Conservation (phyloP, 352 stramenopile species). For the Globisporangium recalcitrans region DNA sequence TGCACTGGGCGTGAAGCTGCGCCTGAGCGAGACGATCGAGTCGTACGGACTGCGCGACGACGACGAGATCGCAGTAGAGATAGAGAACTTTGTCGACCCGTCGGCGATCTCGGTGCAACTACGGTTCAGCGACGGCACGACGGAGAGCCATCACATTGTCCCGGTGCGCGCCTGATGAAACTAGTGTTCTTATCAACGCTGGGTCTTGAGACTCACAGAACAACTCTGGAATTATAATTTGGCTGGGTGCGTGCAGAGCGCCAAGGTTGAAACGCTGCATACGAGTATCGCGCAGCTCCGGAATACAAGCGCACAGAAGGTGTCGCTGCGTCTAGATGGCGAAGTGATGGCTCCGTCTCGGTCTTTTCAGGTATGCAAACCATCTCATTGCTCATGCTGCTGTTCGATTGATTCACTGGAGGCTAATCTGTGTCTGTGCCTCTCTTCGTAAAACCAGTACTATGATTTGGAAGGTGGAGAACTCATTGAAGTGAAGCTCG, state of each 20-base stretch:
- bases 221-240: neutral
- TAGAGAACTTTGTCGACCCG: slow-evolving; percentile 32
- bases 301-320: slow-evolving; percentile 15
- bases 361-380: slow-evolving; percentile 39
- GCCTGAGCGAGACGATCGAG: slow-evolving; percentile 38
- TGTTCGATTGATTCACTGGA: neutral
- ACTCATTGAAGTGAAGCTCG: slow-evolving; percentile 56
- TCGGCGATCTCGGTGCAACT: slow-evolving; percentile 36
- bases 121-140: slow-evolving; percentile 35
- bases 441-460: slow-evolving; percentile 21
- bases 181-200: neutral
- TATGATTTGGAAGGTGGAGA: slow-evolving; percentile 71
- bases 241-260: slow-evolving; percentile 23
- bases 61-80: slow-evolving; percentile 59
- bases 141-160: slow-evolving; percentile 30
- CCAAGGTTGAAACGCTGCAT: slow-evolving; percentile 41
- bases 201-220: neutral
- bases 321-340: slow-evolving; percentile 49
- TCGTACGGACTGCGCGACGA: slow-evolving; percentile 46
- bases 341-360: slow-evolving; percentile 37
- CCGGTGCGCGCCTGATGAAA: slow-evolving; percentile 20
- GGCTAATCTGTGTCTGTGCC: neutral
- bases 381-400: neutral
- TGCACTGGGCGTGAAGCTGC: slow-evolving; percentile 34
- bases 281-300: slow-evolving; percentile 25